A percentile compares a stretch with the other conserved stretches of the same genome.
Conservation (phyloP, 2,329 filamentous ascomycete genomes). For the Graphilbum fragrans region DNA sequence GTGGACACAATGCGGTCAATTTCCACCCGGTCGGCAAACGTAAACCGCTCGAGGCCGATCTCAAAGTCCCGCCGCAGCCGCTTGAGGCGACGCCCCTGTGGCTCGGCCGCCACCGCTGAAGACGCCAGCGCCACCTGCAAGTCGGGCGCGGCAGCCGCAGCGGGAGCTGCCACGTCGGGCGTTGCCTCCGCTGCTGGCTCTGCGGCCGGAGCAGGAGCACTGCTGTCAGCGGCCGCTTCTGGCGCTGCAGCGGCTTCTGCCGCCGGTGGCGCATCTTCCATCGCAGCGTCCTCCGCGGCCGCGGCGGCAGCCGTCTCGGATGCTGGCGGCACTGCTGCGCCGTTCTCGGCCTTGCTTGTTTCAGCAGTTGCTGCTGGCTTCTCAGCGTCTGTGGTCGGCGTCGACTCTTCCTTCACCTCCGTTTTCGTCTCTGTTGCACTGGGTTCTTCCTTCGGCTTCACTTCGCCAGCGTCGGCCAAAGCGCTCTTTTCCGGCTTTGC, state of each 20-base stretch:
- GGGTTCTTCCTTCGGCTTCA: neutral
- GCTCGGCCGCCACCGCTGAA: constrained; percentile 6
- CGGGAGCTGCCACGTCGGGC: neutral
- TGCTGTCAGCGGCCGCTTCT: neutral
- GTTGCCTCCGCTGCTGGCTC: constrained; percentile 1
- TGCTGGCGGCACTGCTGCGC: neutral
- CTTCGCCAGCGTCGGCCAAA: neutral
- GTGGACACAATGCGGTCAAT: constrained; percentile 75
- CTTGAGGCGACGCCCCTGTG: constrained; percentile 12
- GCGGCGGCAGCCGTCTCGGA: neutral
- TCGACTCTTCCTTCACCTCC: neutral
- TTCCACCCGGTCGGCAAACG: constrained; percentile 54
- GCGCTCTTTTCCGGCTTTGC: constrained; percentile 1
- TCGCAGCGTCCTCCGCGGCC: neutral
- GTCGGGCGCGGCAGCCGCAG: constrained; percentile 7
- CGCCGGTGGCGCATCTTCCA: constrained; percentile 5
- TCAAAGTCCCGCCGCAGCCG: constrained; percentile 54
- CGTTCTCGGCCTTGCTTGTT: neutral
- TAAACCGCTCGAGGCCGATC: constrained; percentile 65
- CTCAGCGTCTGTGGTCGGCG: neutral
- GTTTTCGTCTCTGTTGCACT: neutral
- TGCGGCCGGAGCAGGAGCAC: neutral
- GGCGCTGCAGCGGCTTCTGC: constrained; percentile 1
- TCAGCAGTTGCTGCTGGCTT: neutral
- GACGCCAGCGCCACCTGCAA: constrained; percentile 7